phyloP scores from a whole-genome alignment of 2,329 filamentous ascomycete genomes.

The Shiraia bambusicola region DNA sequence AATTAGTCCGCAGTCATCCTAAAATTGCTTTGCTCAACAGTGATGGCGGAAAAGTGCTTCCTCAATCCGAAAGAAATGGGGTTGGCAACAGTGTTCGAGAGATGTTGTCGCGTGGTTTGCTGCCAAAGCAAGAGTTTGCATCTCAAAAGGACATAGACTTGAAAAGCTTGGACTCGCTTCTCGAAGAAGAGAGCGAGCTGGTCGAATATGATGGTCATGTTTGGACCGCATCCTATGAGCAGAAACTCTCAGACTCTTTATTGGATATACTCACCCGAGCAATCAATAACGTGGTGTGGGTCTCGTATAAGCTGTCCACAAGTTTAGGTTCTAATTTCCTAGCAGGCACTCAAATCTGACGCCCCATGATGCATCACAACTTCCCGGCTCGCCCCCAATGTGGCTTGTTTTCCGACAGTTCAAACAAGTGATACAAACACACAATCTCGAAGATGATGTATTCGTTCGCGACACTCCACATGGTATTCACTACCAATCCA shows the following conservation, averaged over 20 bases:
- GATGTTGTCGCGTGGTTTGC: constrained; percentile 8
- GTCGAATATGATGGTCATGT: constrained; percentile 20
- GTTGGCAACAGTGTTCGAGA: constrained; percentile 15
- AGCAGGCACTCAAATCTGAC: not conserved
- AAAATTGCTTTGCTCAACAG: constrained; percentile 26
- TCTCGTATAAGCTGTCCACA: not conserved
- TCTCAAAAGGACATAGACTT: constrained; percentile 23
- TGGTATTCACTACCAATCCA: constrained; percentile 26
- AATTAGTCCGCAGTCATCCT: constrained; percentile 20
- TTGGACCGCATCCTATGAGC: constrained; percentile 18
- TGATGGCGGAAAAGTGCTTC: constrained; percentile 25
- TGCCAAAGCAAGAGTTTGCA: constrained; percentile 22
- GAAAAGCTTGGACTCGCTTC: constrained; percentile 24
- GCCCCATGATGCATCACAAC: constrained; percentile 6
- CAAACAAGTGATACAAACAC: constrained; percentile 7
- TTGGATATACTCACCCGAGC: constrained; percentile 10
- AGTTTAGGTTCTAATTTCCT: not conserved
- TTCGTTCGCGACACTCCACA: constrained; percentile 13
- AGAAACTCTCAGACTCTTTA: constrained; percentile 8
- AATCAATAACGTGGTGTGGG: constrained; percentile 19
- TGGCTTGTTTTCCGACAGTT: constrained; percentile 25
- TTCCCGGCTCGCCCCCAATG: constrained; percentile 26
- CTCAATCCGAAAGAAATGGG: constrained; percentile 22
- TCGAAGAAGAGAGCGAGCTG: constrained; percentile 14
- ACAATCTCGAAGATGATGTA: constrained; percentile 14